These are phyloP conservation scores for Lachnellula cervina DNA, from an alignment of 2,329 filamentous ascomycete species.

Conservation along the genomic window DNA sequence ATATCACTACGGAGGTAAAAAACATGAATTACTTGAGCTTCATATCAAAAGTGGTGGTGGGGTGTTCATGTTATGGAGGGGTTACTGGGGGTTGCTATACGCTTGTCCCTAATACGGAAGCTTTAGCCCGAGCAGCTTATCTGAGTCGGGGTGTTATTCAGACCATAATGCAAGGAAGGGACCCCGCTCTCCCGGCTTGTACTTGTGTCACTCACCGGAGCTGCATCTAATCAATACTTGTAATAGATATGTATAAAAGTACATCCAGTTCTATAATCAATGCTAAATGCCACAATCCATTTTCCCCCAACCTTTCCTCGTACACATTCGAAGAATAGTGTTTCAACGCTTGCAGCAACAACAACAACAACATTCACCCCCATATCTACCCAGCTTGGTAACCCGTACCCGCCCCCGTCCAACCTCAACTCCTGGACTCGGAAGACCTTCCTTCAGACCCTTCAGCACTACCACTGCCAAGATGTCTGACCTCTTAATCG, in stretches of 20 bases:
- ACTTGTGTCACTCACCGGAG: conserved; percentile 7
- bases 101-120: conserved; percentile 7
- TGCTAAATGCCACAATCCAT: conserved; percentile 14
- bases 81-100: not conserved
- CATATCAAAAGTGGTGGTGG: not conserved
- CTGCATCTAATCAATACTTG: not conserved
- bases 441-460: conserved; percentile 3
- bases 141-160: conserved; percentile 13
- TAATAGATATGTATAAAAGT: too few species aligned
- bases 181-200: conserved; percentile 4
- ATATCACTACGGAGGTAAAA: not conserved
- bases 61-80: not conserved
- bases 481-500: conserved; percentile 43
- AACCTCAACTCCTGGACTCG: not conserved
- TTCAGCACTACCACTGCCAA: conserved; percentile 20
- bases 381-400: not conserved
- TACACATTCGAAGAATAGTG: conserved; percentile 10
- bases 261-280: not conserved
- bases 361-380: not conserved
- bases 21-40: not conserved
- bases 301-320: conserved; percentile 11
- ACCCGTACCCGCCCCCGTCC: not conserved
- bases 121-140: conserved; percentile 6
- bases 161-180: conserved; percentile 1
- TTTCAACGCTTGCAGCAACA: conserved; percentile 12